Conservation (phyloP, 2,329 filamentous ascomycete species). For the Acrodontium crateriforme region DNA sequence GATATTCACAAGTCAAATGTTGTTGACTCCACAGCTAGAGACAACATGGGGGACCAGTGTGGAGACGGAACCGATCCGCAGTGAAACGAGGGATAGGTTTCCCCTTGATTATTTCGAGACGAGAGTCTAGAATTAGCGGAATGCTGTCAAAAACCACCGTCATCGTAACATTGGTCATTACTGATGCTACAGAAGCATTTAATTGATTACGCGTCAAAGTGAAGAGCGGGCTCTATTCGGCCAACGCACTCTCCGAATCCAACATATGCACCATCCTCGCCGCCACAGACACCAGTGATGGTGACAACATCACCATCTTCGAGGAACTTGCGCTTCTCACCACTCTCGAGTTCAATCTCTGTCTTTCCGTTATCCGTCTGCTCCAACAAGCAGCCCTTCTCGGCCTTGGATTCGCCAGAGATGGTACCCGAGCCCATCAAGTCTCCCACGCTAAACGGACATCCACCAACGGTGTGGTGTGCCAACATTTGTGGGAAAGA, state of each 20-base stretch:
- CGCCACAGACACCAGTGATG: constrained; percentile 51
- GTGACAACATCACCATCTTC: constrained; percentile 60
- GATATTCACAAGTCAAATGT: no score
- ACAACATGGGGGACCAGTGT: no score
- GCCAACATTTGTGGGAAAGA: constrained; percentile 74
- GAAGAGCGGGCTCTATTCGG: constrained; percentile 37
- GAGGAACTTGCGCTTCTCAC: constrained; percentile 56
- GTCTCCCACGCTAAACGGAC: constrained; percentile 59
- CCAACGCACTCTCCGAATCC: constrained; percentile 65
- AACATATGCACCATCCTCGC: constrained; percentile 49
- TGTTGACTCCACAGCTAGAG: no score
- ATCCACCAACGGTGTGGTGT: constrained; percentile 65
- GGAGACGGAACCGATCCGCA: no score
- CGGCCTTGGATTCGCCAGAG: constrained; percentile 44
- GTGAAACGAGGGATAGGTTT: no score
- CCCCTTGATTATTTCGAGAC: no score
- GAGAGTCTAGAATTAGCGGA: no score
- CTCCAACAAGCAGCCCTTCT: constrained; percentile 58
- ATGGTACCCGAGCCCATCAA: constrained; percentile 70
- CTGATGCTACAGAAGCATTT: no score
- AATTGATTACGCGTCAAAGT: no score
- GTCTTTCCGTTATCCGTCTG: constrained; percentile 56
- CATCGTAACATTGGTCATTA: background rate
- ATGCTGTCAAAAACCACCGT: no score
- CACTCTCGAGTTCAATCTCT: constrained; percentile 45